These are phyloP conservation scores for Lanmaoa pseudosensibilis DNA, from an alignment of 768 basidiomycete genomes.

Conservation along the genomic window DNA sequence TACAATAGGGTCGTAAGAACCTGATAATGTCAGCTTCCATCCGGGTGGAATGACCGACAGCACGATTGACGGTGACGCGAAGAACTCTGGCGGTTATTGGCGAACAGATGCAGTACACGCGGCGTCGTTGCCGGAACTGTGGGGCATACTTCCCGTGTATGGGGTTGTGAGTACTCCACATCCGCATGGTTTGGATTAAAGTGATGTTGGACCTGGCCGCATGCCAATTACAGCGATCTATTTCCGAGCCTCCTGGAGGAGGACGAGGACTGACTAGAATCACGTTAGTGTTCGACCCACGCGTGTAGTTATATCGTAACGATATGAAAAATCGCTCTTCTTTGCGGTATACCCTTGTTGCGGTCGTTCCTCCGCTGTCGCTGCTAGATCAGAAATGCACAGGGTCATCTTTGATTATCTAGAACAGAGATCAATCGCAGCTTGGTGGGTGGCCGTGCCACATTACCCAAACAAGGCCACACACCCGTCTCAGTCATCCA, in stretches of 20 bases:
- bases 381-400: conserved; percentile 6
- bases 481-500: conserved; percentile 33
- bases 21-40: not conserved
- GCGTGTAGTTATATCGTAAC: not conserved
- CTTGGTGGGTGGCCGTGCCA: no score
- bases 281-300: not conserved
- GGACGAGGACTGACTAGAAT: not conserved
- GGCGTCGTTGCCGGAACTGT: not conserved
- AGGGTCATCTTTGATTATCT: conserved; percentile 3
- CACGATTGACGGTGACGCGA: not conserved
- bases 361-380: no score
- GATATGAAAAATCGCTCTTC: not conserved
- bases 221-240: not conserved
- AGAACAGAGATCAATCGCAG: not conserved
- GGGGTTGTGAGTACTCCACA: no score
- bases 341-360: not conserved
- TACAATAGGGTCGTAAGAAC: not conserved
- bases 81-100: not conserved
- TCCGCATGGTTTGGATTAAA: not conserved
- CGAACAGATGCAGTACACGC: not conserved
- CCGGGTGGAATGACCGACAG: not conserved
- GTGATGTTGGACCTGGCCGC: not conserved
- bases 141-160: not conserved
- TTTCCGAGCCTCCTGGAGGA: not conserved
- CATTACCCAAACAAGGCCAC: conserved; percentile 31